phyloP scores from a whole-genome alignment of 169 alveolate species.

The Eimeria acervulina region DNA sequence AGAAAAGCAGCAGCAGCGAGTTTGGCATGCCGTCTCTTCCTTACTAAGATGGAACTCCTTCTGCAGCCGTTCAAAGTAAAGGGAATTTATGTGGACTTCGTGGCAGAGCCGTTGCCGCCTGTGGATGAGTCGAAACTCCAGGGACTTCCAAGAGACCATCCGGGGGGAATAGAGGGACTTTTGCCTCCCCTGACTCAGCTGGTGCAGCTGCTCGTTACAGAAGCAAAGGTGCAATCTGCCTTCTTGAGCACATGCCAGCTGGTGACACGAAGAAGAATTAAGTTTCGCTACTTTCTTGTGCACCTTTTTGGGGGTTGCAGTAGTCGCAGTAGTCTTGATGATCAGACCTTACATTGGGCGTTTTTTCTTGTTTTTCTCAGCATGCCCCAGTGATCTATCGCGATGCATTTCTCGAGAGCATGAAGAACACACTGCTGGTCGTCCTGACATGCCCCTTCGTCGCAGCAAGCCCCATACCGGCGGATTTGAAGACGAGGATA shows the following conservation, averaged over 20 bases:
- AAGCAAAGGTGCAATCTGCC: constrained; percentile 69
- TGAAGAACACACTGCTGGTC: constrained; percentile 82
- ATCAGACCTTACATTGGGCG: constrained; percentile 1
- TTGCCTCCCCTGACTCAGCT: constrained; percentile 79
- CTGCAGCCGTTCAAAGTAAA: constrained; percentile 67
- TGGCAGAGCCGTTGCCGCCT: background rate
- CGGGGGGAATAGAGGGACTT: constrained; percentile 71
- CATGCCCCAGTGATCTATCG: constrained; percentile 80
- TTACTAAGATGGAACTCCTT: constrained; percentile 77
- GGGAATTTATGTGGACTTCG: constrained; percentile 59
- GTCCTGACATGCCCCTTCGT: constrained; percentile 79
- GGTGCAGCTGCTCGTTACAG: constrained; percentile 78
- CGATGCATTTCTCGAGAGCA: constrained; percentile 78
- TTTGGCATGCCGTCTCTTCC: constrained; percentile 80
- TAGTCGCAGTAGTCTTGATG: background rate
- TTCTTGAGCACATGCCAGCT: background rate
- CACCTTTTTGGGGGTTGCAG: background rate
- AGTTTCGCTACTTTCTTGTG: background rate
- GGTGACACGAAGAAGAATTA: background rate
- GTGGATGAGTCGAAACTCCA: background rate
- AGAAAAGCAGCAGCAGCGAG: constrained; percentile 83
- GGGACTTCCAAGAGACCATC: constrained; percentile 28
- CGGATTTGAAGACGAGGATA: constrained; percentile 50
- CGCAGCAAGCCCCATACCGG: constrained; percentile 64
- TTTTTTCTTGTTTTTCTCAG: constrained; percentile 36